phyloP scores from a whole-genome alignment of 495 filamentous ascomycete genomes.

The Cetradonia linearis region DNA sequence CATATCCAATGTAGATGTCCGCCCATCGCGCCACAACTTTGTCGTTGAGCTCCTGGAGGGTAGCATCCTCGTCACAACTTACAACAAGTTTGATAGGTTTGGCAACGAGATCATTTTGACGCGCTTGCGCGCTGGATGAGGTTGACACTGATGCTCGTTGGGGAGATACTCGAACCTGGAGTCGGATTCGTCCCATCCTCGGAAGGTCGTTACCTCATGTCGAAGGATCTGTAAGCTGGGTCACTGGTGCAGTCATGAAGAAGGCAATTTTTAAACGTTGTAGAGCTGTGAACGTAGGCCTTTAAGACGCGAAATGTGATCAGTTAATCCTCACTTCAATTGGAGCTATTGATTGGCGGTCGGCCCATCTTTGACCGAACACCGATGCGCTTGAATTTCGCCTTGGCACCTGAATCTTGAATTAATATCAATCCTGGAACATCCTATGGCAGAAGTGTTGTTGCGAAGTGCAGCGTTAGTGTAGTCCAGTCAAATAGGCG shows the following conservation, averaged over 20 bases:
- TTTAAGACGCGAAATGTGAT: constrained; percentile 2
- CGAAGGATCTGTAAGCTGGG: not conserved
- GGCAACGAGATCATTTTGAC: constrained; percentile 7
- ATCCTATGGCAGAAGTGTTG: no score
- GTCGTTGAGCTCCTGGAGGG: constrained; percentile 18
- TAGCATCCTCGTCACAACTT: constrained; percentile 14
- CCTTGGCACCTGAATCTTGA: no score
- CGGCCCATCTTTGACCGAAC: not conserved
- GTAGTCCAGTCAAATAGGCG: not conserved
- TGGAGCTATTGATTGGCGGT: constrained; percentile 9
- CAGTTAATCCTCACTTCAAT: constrained; percentile 8
- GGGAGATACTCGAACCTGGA: constrained; percentile 20
- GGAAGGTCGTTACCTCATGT: not conserved
- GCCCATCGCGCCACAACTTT: constrained; percentile 13
- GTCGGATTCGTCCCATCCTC: constrained; percentile 19
- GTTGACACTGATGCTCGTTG: constrained; percentile 6
- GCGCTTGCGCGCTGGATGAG: constrained; percentile 10
- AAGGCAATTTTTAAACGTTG: not conserved
- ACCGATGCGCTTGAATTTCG: not conserved
- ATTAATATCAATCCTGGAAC: not conserved
- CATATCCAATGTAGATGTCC: constrained; percentile 11
- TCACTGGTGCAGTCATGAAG: not conserved
- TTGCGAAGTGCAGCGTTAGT: not conserved
- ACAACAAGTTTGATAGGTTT: constrained; percentile 17
- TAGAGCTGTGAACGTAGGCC: not conserved